Base-by-base conservation (phyloP, 2,329 filamentous ascomycete species). In the Colletotrichum chrysophilum region DNA sequence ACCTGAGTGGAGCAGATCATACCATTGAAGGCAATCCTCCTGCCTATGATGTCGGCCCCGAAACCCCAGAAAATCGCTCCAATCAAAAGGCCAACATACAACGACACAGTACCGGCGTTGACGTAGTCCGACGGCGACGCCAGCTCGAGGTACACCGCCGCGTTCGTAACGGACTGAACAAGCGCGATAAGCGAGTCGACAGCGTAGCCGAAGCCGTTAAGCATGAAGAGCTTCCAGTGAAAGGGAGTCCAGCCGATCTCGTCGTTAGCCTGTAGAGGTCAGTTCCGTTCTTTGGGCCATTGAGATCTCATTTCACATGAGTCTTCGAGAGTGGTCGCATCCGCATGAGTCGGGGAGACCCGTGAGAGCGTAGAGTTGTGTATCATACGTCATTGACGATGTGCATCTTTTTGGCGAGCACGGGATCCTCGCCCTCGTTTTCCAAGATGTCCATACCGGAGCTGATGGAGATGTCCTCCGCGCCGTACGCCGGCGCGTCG, bases 391-490 rank as follows among this genome's bases (percentile, higher is more conserved):
- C 89, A 80, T 94, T 94, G 75, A 94, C 89, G 32, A 94, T 85
- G 78, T 92, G 89, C 91, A 94, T 94, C 82, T 94, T 94, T 55
- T 89, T 89, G 78, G 91, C 90, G 60, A 94, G 84, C 2, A 89
- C 91, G 6, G 91, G 90, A 80, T 94, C 92, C 32, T 90, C 83
- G 79, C 90, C 87, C 81, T 93, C 89, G 70, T 87, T 83, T 6
- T 86, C 87, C 16, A 94, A 86, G 28, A 94, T 83, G 78, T 94
- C 92, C 70, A 85, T 81, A 61, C 78, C 81, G 13, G 74, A 76
- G 70, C 74, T 69, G 26, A 69, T 32, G 34, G 70, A 76, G 64
- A 21, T 32, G 43, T 65, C 43, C 48, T 73, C 64, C 21, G 26
- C 18, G 56, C 68, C 70, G 34, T 14, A 73, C 7, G 38, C 69